Evolutionary conservation across 179 eudicot species (phyloP).

Genomic region (Sideroxylon spinosum): DNA sequence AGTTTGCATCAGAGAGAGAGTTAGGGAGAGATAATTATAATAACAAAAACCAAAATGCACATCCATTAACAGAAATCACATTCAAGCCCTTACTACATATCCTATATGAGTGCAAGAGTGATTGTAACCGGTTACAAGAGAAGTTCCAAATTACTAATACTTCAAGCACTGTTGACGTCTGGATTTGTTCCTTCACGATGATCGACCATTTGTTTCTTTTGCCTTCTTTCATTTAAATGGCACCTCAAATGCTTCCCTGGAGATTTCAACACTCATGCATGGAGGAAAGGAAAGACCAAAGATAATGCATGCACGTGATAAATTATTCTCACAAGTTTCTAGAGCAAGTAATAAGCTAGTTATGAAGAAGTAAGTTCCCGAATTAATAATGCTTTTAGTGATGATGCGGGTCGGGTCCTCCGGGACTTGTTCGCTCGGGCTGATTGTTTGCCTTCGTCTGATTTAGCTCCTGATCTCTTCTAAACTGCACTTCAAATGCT

Average conservation of each 20-base stretch:
- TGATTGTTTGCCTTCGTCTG: not conserved
- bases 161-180: constrained; percentile 23
- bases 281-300: not conserved
- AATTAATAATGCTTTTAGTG: constrained; percentile 13
- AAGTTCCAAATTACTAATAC: not conserved
- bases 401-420: constrained; percentile 30
- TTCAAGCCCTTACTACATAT: too few relatives aligned
- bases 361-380: too few relatives aligned
- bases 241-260: constrained; percentile 20
- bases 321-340: too few relatives aligned
- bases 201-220: not conserved
- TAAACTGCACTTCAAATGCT: constrained; percentile 4
- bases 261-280: not conserved
- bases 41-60: not conserved
- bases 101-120: too few relatives aligned
- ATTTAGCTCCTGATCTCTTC: too few relatives aligned
- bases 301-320: not conserved
- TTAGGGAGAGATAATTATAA: not conserved
- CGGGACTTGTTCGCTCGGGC: constrained; percentile 19
- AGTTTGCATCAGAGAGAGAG: not conserved
- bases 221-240: not conserved
- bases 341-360: too few relatives aligned
- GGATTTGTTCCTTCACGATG: constrained; percentile 10
- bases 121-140: too few relatives aligned
- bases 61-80: too few relatives aligned